Evolutionary conservation across 257 asterid genomes (phyloP).

Genomic region (Mentha longifolia): DNA sequence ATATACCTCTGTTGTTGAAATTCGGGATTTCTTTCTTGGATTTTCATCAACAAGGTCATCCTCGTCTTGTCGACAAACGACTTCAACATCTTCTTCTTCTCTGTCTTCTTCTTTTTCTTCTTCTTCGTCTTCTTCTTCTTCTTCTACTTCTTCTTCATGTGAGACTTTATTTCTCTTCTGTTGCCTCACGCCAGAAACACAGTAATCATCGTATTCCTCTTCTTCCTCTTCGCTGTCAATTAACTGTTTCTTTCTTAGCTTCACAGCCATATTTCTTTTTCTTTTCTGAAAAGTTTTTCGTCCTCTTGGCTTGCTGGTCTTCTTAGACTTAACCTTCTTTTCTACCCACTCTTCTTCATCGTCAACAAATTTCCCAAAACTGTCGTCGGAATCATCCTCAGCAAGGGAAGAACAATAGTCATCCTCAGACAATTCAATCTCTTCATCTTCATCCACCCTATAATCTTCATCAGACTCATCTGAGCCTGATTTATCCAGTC

Average conservation of each 20-base stretch:
- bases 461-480: conserved; percentile 94
- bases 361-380: conserved; percentile 50
- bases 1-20: conserved; percentile 28
- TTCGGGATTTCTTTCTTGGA: conserved; percentile 38
- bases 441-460: conserved; percentile 65
- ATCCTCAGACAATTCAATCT: conserved; percentile 65
- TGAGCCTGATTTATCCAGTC: conserved; percentile 38
- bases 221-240: conserved; percentile 41
- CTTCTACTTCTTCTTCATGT: conserved; percentile 29
- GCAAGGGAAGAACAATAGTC: conserved; percentile 73
- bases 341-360: conserved; percentile 46
- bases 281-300: conserved; percentile 40
- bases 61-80: conserved; percentile 28
- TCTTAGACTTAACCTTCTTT: conserved; percentile 58
- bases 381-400: conserved; percentile 73
- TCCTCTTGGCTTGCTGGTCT: conserved; percentile 39
- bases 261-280: conserved; percentile 45
- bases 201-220: conserved; percentile 39
- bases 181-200: conserved; percentile 33
- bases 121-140: conserved; percentile 34
- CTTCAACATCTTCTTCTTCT: conserved; percentile 36
- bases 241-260: conserved; percentile 42
- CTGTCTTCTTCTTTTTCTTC: conserved; percentile 14
- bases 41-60: conserved; percentile 44
- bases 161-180: conserved; percentile 33